phyloP scores from a whole-genome alignment of 352 stramenopile genomes.

The Phytophthora nicotianae region DNA sequence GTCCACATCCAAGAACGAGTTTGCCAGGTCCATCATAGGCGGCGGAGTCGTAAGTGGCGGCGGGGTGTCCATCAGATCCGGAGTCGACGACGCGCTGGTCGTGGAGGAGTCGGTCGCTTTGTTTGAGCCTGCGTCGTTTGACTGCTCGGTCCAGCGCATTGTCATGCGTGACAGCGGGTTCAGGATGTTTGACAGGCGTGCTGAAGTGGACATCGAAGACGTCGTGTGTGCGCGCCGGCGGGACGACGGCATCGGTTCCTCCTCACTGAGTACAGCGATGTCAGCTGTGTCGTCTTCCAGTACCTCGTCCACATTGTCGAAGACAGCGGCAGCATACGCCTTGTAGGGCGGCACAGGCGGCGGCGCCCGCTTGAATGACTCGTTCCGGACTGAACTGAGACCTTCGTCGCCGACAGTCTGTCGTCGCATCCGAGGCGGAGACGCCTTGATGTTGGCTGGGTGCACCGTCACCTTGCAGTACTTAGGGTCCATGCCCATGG shows the following conservation, averaged over 20 bases:
- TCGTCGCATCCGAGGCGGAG: conserved; percentile 31
- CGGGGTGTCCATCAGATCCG: conserved; percentile 29
- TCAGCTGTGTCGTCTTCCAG: conserved; percentile 38
- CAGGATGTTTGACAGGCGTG: conserved; percentile 39
- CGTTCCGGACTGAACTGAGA: conserved; percentile 14
- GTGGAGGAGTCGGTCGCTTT: conserved; percentile 27
- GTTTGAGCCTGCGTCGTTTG: conserved; percentile 10
- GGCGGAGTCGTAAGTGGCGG: conserved; percentile 37
- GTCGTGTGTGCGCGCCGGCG: conserved; percentile 57
- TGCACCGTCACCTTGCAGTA: conserved; percentile 70
- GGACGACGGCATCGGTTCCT: conserved; percentile 35
- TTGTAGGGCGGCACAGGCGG: conserved; percentile 31
- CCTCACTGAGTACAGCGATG: conserved; percentile 43
- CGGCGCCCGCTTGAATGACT: conserved; percentile 11
- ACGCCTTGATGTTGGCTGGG: conserved; percentile 27
- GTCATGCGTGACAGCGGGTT: conserved; percentile 59
- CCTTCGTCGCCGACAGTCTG: conserved; percentile 45
- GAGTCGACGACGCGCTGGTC: conserved; percentile 31
- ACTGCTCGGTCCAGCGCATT: conserved; percentile 43
- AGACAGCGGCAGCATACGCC: conserved; percentile 22
- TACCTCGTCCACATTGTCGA: conserved; percentile 30
- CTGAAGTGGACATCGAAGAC: conserved; percentile 34
- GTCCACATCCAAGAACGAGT: conserved; percentile 62
- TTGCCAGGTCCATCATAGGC: conserved; percentile 41
- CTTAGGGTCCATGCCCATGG: conserved; percentile 47